These are phyloP conservation scores for Pythium graminicola DNA, from an alignment of 352 stramenopile species.

Conservation along the genomic window DNA sequence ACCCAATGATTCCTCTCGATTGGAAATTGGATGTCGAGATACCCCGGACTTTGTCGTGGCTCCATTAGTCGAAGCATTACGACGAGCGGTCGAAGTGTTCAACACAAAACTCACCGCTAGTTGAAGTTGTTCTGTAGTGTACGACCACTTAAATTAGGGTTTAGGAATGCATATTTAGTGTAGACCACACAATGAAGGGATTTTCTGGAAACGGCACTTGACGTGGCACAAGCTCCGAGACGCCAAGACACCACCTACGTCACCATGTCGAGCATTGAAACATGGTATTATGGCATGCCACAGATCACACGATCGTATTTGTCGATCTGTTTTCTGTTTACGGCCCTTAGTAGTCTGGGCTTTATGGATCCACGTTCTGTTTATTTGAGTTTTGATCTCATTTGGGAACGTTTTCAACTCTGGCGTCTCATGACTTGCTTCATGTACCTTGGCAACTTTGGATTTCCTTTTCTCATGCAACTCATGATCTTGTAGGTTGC, in stretches of 20 bases:
- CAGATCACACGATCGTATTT: constrained; percentile 85
- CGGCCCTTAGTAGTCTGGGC: constrained; percentile 66
- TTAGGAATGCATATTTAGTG: constrained; percentile 3
- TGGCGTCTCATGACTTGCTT: constrained; percentile 86
- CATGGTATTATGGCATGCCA: constrained; percentile 80
- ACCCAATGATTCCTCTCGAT: constrained; percentile 65
- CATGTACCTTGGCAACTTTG: constrained; percentile 84
- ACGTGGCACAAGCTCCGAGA: constrained; percentile 2
- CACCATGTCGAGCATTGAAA: constrained; percentile 72
- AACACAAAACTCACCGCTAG: constrained; percentile 49
- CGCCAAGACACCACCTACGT: neutral
- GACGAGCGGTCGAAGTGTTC: constrained; percentile 82
- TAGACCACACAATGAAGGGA: neutral
- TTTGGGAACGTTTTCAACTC: constrained; percentile 84
- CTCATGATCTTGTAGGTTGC: constrained; percentile 81
- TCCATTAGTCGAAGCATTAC: constrained; percentile 61
- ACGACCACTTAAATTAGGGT: neutral
- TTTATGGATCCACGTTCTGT: constrained; percentile 76
- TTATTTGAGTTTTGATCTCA: constrained; percentile 80
- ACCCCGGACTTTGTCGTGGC: constrained; percentile 75
- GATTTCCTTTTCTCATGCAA: constrained; percentile 88
- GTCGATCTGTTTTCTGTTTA: constrained; percentile 77
- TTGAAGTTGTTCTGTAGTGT: constrained; percentile 8
- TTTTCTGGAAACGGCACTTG: neutral
- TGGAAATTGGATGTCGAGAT: constrained; percentile 74